Evolutionary conservation across 2,329 filamentous ascomycete species (phyloP), one percentile per base, ranked within the genome.

Genomic region (Alternaria conjuncta): DNA sequence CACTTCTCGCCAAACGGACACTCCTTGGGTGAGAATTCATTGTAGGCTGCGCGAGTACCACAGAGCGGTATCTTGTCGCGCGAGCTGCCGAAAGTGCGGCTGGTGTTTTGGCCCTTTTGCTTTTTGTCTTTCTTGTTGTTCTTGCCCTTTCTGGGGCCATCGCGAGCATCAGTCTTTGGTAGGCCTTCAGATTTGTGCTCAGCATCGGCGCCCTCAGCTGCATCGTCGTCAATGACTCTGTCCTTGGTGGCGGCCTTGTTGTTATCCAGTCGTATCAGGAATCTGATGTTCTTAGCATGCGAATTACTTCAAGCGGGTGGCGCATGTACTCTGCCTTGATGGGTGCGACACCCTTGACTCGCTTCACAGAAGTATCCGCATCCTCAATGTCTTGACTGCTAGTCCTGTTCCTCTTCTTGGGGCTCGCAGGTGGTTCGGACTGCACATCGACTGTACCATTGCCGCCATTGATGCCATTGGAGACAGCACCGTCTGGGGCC

Each of bases 1-100:
- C 96, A 99, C 65, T 88, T 89, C 30, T 93, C 90, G 25, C 92
- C 94, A 72, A 90, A 96, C 53, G 84, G 86, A 80, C 96, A 98
- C 25, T 89, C 83, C 20, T 77, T 78, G 0, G 94, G 92, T 4
- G 93, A 94, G 78, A 97, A 97, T 77, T 98, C 95, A 41, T 91
- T 85, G 65, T 84, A 86, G 73, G 89, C 86, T 18, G 88, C 87
- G 64, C 92, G 86, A 57, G 90, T 93, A 71, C 89, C 88, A 81
- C 95, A 98, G 9, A 98, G 86, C 44, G 88, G 88, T 59, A 94
- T 85, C 28, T 87, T 87, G 76, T 98, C 95, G 64, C 88, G 87
- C 45, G 93, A 96, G 67, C 85, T 89, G 55, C 94, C 94, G 78
- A 96, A 97, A 46, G 87, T 87, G 61, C 95, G 91, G 69, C 88